These are phyloP conservation scores for Cercospora zeae-maydis DNA, from an alignment of 2,329 filamentous ascomycete species.

Conservation along the genomic window DNA sequence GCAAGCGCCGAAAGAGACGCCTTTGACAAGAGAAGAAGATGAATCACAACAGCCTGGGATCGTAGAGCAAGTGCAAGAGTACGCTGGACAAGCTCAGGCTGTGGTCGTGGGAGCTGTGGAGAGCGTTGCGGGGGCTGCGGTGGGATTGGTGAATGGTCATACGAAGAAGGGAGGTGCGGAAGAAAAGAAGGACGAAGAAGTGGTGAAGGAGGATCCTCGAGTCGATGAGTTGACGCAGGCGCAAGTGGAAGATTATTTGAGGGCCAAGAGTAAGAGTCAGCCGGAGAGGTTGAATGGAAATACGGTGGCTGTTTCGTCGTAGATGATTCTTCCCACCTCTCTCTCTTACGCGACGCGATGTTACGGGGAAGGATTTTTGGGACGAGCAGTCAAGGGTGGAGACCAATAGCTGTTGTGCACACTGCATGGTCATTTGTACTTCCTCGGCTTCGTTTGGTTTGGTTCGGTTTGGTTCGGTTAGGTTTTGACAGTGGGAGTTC, in stretches of 20 bases:
- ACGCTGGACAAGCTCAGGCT: conserved; percentile 31
- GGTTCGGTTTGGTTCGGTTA: too few relatives aligned
- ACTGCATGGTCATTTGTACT: too few relatives aligned
- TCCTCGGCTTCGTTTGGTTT: too few relatives aligned
- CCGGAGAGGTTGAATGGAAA: conserved; percentile 10
- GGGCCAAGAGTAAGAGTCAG: conserved; percentile 29
- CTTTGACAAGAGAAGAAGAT: conserved; percentile 28
- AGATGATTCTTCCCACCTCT: not conserved
- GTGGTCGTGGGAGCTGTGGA: conserved; percentile 28
- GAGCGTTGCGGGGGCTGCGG: conserved; percentile 36
- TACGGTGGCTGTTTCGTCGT: not conserved
- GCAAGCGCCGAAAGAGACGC: conserved; percentile 49
- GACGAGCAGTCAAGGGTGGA: too few relatives aligned
- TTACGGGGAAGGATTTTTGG: too few relatives aligned
- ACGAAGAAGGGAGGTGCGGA: conserved; percentile 24
- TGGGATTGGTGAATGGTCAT: conserved; percentile 31
- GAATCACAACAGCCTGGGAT: conserved; percentile 34
- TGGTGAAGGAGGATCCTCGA: conserved; percentile 27
- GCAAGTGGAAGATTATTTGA: conserved; percentile 39
- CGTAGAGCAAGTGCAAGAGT: conserved; percentile 44
- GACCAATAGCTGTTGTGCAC: too few relatives aligned
- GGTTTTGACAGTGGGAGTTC: too few relatives aligned
- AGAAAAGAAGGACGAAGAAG: conserved; percentile 19
- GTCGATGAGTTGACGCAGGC: conserved; percentile 33
- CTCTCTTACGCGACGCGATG: too few relatives aligned